Base-by-base conservation (phyloP, 768 basidiomycete species). In the Mrakia frigida region DNA sequence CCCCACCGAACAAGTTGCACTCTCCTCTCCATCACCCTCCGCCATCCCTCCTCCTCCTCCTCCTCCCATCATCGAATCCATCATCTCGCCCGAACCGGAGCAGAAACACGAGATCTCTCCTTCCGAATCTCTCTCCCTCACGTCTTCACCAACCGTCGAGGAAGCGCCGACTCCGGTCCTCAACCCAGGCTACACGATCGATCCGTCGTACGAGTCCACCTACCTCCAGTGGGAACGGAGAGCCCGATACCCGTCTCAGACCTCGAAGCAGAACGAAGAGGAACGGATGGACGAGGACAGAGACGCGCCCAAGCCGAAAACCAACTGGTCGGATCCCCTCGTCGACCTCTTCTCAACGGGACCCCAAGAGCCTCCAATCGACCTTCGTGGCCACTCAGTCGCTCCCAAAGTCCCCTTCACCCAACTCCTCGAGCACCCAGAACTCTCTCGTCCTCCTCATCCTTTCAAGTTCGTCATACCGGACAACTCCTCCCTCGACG, bases 381-480 rank as follows among this genome's bases (percentile, higher is more conserved):
- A 28, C 0, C 7, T 41, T 9, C 11, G 5, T 3, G 6, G 5
- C 21, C 37, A 21, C 23, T 7, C 65, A 2, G 25, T 23, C 6
- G 6, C 35, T 35, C 65, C 65, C 25, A 23, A 18, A 39, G 37
- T 68, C 16, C 35, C 65, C 21, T 41, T 37, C 37, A 41, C 1
- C 37, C 35, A n/a, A 16, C 35, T 68, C 11, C 65, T 68, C 39
- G 65, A 68, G 39, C 5, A 23, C 6, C 37, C 65, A 14, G 37
- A n/a, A 6, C 6, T 68, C 37, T 35, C 35, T 25, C 65, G 65
- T 25, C 65, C 65, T 21, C 65, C 65, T n/a, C 65, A 68, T 68
- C 65, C 65, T 21, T 68, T 68, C 37, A 39, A 39, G 35, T 68
- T 68, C 39, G 37, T 68, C 65, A 16, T 68, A 1, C 65, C 65